Conservation (phyloP, 2,329 filamentous ascomycete species). For the Gliomastix tumulicola region DNA sequence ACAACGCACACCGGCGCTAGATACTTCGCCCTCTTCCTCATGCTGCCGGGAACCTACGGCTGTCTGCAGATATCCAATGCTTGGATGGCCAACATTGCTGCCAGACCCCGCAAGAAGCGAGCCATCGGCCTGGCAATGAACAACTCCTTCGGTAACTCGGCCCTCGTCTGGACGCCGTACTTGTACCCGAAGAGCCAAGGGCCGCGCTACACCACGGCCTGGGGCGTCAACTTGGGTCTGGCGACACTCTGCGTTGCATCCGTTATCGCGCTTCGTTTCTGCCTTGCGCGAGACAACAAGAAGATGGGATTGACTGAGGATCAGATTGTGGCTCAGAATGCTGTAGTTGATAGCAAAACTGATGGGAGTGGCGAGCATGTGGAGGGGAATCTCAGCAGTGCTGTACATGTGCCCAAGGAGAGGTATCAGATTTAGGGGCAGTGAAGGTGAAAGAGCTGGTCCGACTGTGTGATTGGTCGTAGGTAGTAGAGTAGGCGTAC, state of each 20-base stretch:
- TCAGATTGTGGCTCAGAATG: no score
- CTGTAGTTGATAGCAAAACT: no score
- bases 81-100: constrained; percentile 18
- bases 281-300: constrained; percentile 9
- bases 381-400: no score
- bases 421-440: no score
- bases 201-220: constrained; percentile 12
- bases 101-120: constrained; percentile 14
- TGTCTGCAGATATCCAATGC: constrained; percentile 13
- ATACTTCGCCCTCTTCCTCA: constrained; percentile 13
- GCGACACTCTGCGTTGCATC: constrained; percentile 13
- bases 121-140: constrained; percentile 15
- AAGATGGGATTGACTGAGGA: no score
- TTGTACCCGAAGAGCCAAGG: constrained; percentile 12
- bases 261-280: constrained; percentile 10
- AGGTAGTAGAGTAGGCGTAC: no score
- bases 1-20: constrained; percentile 10
- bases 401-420: no score
- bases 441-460: no score
- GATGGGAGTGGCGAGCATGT: no score
- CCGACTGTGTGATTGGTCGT: no score
- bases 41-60: constrained; percentile 10
- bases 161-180: constrained; percentile 16
- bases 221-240: constrained; percentile 11
- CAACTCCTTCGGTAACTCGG: constrained; percentile 16